These are phyloP conservation scores for Zygosaccharomyces bisporus DNA, from an alignment of 805 yeast genomes.

Conservation along the genomic window DNA sequence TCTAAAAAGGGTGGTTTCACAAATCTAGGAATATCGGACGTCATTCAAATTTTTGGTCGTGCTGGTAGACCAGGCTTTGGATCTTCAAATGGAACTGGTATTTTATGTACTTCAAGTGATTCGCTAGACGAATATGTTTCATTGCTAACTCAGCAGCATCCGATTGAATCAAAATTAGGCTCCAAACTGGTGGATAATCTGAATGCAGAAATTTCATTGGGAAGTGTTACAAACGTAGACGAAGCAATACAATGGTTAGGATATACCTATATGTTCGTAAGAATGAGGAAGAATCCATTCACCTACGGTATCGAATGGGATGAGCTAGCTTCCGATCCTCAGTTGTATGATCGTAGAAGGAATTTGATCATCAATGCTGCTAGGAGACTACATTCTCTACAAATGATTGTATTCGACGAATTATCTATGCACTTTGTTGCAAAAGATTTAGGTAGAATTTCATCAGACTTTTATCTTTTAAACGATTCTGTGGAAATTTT, in stretches of 20 bases:
- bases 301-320: constrained; percentile 88
- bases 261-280: constrained; percentile 86
- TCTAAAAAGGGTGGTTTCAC: constrained; percentile 91
- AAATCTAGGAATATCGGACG: constrained; percentile 93
- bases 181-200: constrained; percentile 82
- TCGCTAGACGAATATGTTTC: constrained; percentile 84
- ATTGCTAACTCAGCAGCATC: constrained; percentile 87
- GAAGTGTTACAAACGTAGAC: constrained; percentile 89
- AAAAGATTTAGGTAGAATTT: constrained; percentile 89
- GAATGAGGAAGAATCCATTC: constrained; percentile 93
- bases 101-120: constrained; percentile 79
- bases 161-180: constrained; percentile 82
- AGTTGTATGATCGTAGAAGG: constrained; percentile 66
- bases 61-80: constrained; percentile 97
- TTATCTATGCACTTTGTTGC: constrained; percentile 71
- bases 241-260: constrained; percentile 99
- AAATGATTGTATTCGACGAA: constrained; percentile 93
- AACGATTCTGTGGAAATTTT: constrained; percentile 85
- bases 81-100: constrained; percentile 88
- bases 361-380: constrained; percentile 79
- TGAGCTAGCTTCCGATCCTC: constrained; percentile 79
- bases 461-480: constrained; percentile 87
- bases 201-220: constrained; percentile 94
- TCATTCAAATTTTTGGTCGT: constrained; percentile 96
- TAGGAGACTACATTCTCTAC: constrained; percentile 72